Conservation (phyloP, 2,329 filamentous ascomycete genomes). For the Teratosphaeria nubilosa region DNA sequence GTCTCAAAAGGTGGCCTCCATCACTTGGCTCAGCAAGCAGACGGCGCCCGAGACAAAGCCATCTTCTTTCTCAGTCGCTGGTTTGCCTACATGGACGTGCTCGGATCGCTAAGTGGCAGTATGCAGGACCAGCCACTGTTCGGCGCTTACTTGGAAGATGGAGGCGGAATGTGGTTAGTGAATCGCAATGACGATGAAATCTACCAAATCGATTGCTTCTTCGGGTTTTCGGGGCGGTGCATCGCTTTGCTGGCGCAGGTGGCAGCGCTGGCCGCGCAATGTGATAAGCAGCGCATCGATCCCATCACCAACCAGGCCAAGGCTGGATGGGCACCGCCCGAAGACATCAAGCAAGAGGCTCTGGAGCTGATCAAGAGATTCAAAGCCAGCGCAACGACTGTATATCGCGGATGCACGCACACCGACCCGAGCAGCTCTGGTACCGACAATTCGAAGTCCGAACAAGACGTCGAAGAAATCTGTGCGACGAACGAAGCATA, state of each 20-base stretch:
- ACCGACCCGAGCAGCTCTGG: conserved; percentile 28
- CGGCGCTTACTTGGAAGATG: conserved; percentile 29
- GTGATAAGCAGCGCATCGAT: conserved; percentile 56
- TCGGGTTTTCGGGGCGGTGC: conserved; percentile 66
- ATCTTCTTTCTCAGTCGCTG: conserved; percentile 69
- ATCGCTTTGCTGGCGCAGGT: conserved; percentile 62
- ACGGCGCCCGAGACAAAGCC: conserved; percentile 43
- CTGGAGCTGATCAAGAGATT: conserved; percentile 52
- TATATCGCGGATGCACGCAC: conserved; percentile 36
- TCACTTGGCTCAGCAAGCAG: conserved; percentile 26
- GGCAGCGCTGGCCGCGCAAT: conserved; percentile 58
- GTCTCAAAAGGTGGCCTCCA: conserved; percentile 52
- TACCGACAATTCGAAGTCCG: conserved; percentile 31
- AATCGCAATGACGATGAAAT: conserved; percentile 25
- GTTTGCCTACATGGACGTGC: conserved; percentile 74
- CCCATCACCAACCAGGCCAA: conserved; percentile 38
- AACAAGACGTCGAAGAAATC: conserved; percentile 54
- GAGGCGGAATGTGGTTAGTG: conserved; percentile 25
- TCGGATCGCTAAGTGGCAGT: conserved; percentile 59
- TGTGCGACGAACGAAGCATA: conserved; percentile 66
- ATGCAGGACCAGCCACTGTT: conserved; percentile 33
- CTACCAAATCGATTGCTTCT: conserved; percentile 67
- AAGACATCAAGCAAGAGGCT: conserved; percentile 47
- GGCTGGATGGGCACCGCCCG: conserved; percentile 48
- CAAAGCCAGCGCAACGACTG: conserved; percentile 39